Evolutionary conservation across 2,329 filamentous ascomycete genomes (phyloP).

Genomic region (Cladosporium cucumerinum): DNA sequence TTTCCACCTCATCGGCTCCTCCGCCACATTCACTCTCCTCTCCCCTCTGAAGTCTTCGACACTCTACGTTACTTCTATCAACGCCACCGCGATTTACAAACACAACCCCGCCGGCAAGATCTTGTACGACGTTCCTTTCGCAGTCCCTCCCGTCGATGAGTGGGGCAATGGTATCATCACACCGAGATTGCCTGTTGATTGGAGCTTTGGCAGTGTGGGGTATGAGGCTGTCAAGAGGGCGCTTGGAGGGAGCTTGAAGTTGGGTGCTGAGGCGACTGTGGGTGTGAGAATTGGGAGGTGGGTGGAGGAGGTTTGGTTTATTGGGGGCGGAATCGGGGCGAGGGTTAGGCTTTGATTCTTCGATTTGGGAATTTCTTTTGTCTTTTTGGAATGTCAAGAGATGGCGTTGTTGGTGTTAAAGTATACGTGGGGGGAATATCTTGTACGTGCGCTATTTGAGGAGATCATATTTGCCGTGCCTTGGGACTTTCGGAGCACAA

Average conservation of each 20-base stretch:
- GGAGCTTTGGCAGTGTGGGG: slow-evolving; percentile 72
- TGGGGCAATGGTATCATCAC: slow-evolving; percentile 54
- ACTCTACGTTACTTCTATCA: slow-evolving; percentile 72
- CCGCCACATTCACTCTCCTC: slow-evolving; percentile 76
- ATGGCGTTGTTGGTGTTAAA: not conserved
- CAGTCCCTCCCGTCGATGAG: slow-evolving; percentile 58
- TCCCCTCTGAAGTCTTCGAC: slow-evolving; percentile 74
- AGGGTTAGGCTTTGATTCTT: slow-evolving; percentile 40
- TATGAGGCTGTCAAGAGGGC: slow-evolving; percentile 78
- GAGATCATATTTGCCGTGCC: not conserved
- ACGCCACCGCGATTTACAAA: slow-evolving; percentile 80
- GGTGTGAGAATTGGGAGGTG: slow-evolving; percentile 72
- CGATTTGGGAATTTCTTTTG: not conserved
- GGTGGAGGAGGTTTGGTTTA: slow-evolving; percentile 66
- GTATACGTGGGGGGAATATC: not conserved
- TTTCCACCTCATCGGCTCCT: slow-evolving; percentile 81
- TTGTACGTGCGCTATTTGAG: not conserved
- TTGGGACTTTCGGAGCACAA: not conserved
- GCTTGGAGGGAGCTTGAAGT: slow-evolving; percentile 71
- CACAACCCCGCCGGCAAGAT: slow-evolving; percentile 76
- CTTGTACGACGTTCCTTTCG: slow-evolving; percentile 68
- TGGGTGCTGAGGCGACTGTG: slow-evolving; percentile 75
- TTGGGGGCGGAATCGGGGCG: slow-evolving; percentile 46
- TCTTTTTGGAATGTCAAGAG: not conserved
- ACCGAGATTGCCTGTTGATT: slow-evolving; percentile 76